Conservation (phyloP, 2,329 filamentous ascomycete genomes). For the Nemania sp. region DNA sequence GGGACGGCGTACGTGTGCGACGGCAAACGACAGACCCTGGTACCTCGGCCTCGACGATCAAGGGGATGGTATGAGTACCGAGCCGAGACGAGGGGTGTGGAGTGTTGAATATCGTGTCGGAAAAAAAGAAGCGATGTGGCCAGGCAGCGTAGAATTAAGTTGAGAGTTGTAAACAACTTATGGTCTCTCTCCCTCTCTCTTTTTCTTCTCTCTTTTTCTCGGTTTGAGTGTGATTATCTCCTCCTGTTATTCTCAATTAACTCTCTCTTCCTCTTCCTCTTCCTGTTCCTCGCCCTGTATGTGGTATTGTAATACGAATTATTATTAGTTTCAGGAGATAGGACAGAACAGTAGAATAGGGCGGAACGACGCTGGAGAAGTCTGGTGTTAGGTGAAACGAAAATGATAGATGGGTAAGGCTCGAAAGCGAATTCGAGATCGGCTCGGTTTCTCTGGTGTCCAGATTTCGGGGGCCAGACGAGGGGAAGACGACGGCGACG, state of each 20-base stretch:
- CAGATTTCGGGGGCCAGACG: background rate
- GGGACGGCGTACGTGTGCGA: constrained; percentile 29
- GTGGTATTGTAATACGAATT: constrained; percentile 1
- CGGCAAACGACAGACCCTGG: constrained; percentile 12
- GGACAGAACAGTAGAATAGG: constrained; percentile 17
- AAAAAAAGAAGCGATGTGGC: too few relatives aligned
- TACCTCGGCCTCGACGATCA: too few relatives aligned
- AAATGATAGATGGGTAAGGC: background rate
- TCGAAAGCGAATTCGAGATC: background rate
- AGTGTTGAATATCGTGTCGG: too few relatives aligned
- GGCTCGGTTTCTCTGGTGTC: constrained; percentile 10
- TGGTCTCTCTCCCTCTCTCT: too few relatives aligned
- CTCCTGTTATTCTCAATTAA: too few relatives aligned
- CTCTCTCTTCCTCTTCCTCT: constrained; percentile 3
- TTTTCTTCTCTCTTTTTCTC: too few relatives aligned
- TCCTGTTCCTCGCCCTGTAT: too few relatives aligned
- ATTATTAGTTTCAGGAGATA: constrained; percentile 12
- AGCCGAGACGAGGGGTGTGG: too few relatives aligned
- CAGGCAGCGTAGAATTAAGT: too few relatives aligned
- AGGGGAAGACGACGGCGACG: constrained; percentile 10
- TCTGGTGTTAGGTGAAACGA: constrained; percentile 19
- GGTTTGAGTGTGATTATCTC: too few relatives aligned
- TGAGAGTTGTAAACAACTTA: too few relatives aligned
- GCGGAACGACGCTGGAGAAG: constrained; percentile 12
- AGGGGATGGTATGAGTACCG: too few relatives aligned